Base-by-base conservation (phyloP, 2,329 filamentous ascomycete genomes). In the Epichloe hybrida region DNA sequence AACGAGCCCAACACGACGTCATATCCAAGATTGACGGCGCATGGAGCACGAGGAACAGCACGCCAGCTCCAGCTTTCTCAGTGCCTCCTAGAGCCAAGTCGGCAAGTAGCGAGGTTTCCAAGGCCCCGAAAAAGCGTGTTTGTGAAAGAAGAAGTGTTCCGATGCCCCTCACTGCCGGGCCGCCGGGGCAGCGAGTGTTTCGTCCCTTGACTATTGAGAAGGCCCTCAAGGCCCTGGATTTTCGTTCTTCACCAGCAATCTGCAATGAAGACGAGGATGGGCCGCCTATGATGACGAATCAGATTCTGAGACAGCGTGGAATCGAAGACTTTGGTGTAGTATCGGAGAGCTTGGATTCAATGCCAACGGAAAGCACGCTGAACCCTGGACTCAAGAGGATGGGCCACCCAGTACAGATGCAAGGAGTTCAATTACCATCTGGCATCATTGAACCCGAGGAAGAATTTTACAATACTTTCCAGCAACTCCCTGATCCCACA, bases 131-230 rank as follows among this genome's bases (percentile, higher is more conserved):
- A 4, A 54, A 57, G n/a, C 59, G 66, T 17, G 58, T 65, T 62
- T 58, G 27, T 64, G 64, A 0, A 62, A 66, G 1, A 73, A 73
- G 6, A 68, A 31, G 9, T 31, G 27, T 67, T 17, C 76, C 74
- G n/a, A 67, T 63, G 21, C 76, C 75, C 9, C 58, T 79, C 55
- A 77, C 72, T 20, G 76, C 76, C 31, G 76, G 76, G 2, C 76
- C 76, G 41, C 76, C 76, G 12, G 76, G 76, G 20, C 72, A 74
- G 53, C 71, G 75, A 41, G 72, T 74, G 51, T 71, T 71, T 55
- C 71, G 66, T 17, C 64, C 72, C n/a, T 66, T 68, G 23, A 67
- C 67, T 2, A 64, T 72, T 37, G 71, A 75, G 31, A 60, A 62
- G 8, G 63, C 64, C 2, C 60, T 67, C 52, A 69, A 64, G 51